Evolutionary conservation across 306 rosid species (phyloP).

Genomic region (Citrullus colocynthis): DNA sequence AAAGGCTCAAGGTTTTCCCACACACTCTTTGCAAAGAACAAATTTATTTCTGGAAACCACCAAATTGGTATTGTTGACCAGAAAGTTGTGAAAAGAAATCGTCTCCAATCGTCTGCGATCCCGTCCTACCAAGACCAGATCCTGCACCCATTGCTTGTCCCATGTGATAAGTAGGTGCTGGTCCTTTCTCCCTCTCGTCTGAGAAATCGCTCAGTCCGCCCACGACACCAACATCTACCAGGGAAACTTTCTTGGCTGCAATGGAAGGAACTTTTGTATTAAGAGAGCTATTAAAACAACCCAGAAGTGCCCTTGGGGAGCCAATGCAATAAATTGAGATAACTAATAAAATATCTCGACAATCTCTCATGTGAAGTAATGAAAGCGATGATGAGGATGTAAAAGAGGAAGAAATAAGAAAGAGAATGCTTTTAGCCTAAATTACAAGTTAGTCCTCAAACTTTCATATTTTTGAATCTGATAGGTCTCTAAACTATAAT

Average conservation of each 20-base stretch:
- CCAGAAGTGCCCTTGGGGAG: not conserved
- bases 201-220: conserved; percentile 67
- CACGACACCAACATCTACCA: conserved; percentile 68
- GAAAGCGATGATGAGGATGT: not conserved
- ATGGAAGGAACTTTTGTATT: not conserved
- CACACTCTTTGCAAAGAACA: not conserved
- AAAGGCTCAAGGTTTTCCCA: not conserved
- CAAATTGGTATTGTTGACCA: conserved; percentile 54
- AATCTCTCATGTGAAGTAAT: not conserved
- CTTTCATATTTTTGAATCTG: too few species aligned
- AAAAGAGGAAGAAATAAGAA: not conserved
- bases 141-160: conserved; percentile 96
- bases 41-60: conserved; percentile 72
- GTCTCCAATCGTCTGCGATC: conserved; percentile 39
- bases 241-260: conserved; percentile 80
- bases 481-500: too few species aligned
- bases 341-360: not conserved
- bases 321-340: not conserved
- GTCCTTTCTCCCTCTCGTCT: conserved; percentile 73
- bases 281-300: not conserved
- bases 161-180: conserved; percentile 56
- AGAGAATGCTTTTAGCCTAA: not conserved
- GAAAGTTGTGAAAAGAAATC: conserved; percentile 55
- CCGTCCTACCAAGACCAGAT: conserved; percentile 69
- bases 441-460: too few species aligned